Percentiles rank a stretch among this genome's conserved stretches.
Evolutionary conservation across 1,284 basidiomycete genomes (phyloP).

Genomic region (Polyporus tsugae): DNA sequence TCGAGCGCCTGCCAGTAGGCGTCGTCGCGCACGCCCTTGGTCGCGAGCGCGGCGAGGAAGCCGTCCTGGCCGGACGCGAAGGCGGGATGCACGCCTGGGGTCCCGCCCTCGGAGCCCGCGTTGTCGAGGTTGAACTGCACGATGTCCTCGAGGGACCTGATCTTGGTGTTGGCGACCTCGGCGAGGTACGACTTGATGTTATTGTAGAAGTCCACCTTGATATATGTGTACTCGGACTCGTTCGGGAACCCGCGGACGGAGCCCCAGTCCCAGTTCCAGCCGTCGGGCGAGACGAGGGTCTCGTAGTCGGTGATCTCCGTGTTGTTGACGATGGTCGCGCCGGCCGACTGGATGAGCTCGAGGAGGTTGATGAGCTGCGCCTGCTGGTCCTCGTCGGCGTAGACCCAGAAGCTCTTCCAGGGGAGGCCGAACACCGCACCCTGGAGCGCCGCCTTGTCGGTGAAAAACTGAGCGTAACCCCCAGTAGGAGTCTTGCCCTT

Average conservation of each 20-base stretch:
- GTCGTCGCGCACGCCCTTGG: constrained; percentile 53
- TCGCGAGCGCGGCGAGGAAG: constrained; percentile 52
- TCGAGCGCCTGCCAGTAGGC: constrained; percentile 26
- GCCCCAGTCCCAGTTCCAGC: constrained; percentile 43
- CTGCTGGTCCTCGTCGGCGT: background rate
- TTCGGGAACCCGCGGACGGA: constrained; percentile 27
- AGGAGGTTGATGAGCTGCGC: constrained; percentile 31
- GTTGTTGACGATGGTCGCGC: constrained; percentile 51
- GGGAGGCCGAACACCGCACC: constrained; percentile 14
- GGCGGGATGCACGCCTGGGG: constrained; percentile 45
- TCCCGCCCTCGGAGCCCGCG: constrained; percentile 46
- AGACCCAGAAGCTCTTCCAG: constrained; percentile 9
- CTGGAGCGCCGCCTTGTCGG: constrained; percentile 18
- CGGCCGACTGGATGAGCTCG: constrained; percentile 22
- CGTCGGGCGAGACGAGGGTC: constrained; percentile 38
- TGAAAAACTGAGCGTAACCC: background rate
- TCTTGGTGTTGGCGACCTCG: constrained; percentile 44
- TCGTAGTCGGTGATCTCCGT: constrained; percentile 47
- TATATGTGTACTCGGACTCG: constrained; percentile 41
- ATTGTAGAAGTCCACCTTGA: constrained; percentile 46
- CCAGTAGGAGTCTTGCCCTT: background rate
- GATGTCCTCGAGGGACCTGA: constrained; percentile 48
- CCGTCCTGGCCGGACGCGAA: constrained; percentile 47
- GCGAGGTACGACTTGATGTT: constrained; percentile 31
- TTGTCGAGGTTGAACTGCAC: constrained; percentile 53